A percentile compares a stretch with the other conserved stretches of the same genome.
These are phyloP conservation scores for Fraxinus paxiana DNA, from an alignment of 305 asterid genomes.

Conservation along the genomic window DNA sequence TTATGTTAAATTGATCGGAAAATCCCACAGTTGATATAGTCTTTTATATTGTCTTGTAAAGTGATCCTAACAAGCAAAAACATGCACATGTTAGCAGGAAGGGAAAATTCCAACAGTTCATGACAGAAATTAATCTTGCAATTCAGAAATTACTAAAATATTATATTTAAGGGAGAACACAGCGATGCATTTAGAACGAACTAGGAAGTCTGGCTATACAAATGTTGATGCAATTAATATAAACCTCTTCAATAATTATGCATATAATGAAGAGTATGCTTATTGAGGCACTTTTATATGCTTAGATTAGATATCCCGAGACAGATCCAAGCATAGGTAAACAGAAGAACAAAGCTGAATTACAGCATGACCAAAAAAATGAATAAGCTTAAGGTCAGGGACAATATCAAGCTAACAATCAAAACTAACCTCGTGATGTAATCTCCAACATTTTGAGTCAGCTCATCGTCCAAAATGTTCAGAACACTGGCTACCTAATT, in stretches of 20 bases:
- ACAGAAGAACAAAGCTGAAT: constrained; percentile 1
- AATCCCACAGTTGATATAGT: background rate
- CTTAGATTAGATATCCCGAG: background rate
- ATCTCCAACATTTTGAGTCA: constrained; percentile 66
- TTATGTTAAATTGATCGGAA: background rate
- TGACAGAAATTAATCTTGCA: background rate
- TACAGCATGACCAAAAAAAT: background rate
- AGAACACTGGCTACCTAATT: constrained; percentile 81
- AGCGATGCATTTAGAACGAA: background rate
- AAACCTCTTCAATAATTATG: background rate
- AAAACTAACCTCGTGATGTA: constrained; percentile 68
- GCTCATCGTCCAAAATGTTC: constrained; percentile 75
- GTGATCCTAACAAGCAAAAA: background rate
- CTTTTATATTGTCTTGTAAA: background rate
- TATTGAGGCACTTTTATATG: background rate
- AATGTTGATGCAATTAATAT: background rate
- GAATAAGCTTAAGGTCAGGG: constrained; percentile 7
- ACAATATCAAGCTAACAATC: constrained; percentile 11
- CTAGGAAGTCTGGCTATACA: background rate
- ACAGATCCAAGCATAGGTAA: background rate
- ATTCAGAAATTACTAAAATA: background rate
- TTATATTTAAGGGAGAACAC: background rate
- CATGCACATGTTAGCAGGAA: background rate
- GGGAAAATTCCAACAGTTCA: background rate
- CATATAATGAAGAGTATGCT: background rate